Conservation (phyloP, 192 early-diverging fungal species). For the Coemansia sp. region DNA sequence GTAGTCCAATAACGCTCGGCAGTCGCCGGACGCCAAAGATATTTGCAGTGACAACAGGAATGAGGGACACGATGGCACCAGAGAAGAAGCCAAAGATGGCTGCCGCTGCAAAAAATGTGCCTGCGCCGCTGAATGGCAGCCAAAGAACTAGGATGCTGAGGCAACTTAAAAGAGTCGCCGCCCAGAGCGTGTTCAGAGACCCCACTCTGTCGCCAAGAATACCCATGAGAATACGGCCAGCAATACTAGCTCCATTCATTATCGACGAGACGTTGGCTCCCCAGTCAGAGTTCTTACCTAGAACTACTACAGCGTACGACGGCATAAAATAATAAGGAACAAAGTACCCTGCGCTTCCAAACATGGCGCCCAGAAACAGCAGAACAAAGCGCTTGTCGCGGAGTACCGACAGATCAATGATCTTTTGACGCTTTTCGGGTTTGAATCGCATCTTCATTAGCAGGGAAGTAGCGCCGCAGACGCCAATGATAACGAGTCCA, state of each 20-base stretch:
- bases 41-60: constrained; percentile 39
- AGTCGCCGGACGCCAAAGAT: constrained; percentile 37
- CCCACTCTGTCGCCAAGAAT: constrained; percentile 30
- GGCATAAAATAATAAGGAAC: constrained; percentile 30
- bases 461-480: constrained; percentile 10
- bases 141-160: constrained; percentile 39
- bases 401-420: constrained; percentile 21
- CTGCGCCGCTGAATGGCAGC: constrained; percentile 30
- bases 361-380: constrained; percentile 21
- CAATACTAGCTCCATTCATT: constrained; percentile 35
- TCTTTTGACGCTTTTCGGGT: constrained; percentile 14
- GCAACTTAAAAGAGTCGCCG: constrained; percentile 18
- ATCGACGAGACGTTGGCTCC: constrained; percentile 37
- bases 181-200: constrained; percentile 20
- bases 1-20: constrained; percentile 36
- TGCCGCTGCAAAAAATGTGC: constrained; percentile 24
- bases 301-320: constrained; percentile 17
- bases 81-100: constrained; percentile 40
- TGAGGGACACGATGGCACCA: constrained; percentile 34
- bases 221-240: constrained; percentile 34
- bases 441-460: constrained; percentile 29
- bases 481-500: constrained; percentile 56
- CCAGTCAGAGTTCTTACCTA: constrained; percentile 21
- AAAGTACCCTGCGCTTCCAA: constrained; percentile 16
- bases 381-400: constrained; percentile 18